These are phyloP conservation scores for Scutellaria baicalensis DNA, from an alignment of 257 asterid species.

Conservation along the genomic window DNA sequence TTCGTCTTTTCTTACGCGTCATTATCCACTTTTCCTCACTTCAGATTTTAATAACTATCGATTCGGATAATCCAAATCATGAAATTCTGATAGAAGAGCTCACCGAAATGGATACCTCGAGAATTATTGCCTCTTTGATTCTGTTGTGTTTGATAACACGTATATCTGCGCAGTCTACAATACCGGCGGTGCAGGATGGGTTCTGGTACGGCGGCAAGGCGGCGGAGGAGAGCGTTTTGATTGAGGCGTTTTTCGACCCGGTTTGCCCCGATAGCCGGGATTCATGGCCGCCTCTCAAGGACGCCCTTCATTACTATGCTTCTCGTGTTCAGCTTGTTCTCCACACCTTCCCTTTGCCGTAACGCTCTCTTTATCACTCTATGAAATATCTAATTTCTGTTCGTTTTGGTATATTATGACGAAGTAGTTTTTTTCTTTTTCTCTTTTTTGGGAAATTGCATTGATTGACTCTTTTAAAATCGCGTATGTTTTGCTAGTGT, in stretches of 20 bases:
- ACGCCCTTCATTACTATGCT: slow-evolving; percentile 43
- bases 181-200: slow-evolving; percentile 53
- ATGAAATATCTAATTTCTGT: not conserved
- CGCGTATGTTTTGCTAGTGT: too few species aligned
- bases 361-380: not conserved
- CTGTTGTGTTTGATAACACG: not conserved
- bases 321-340: slow-evolving; percentile 39
- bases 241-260: slow-evolving; percentile 91
- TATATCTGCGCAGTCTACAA: slow-evolving; percentile 20
- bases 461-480: too few species aligned
- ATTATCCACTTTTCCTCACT: too few species aligned
- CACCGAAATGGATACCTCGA: not conserved
- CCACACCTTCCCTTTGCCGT: slow-evolving; percentile 82
- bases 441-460: too few species aligned
- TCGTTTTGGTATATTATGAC: not conserved
- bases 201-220: slow-evolving; percentile 48
- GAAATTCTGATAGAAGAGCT: too few species aligned
- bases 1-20: too few species aligned
- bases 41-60: too few species aligned
- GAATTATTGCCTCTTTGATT: not conserved
- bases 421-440: too few species aligned
- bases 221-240: slow-evolving; percentile 23
- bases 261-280: slow-evolving; percentile 88
- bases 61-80: too few species aligned
- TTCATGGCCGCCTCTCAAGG: slow-evolving; percentile 79